phyloP scores from a whole-genome alignment of 306 rosid genomes.

The Castanopsis chinensis region DNA sequence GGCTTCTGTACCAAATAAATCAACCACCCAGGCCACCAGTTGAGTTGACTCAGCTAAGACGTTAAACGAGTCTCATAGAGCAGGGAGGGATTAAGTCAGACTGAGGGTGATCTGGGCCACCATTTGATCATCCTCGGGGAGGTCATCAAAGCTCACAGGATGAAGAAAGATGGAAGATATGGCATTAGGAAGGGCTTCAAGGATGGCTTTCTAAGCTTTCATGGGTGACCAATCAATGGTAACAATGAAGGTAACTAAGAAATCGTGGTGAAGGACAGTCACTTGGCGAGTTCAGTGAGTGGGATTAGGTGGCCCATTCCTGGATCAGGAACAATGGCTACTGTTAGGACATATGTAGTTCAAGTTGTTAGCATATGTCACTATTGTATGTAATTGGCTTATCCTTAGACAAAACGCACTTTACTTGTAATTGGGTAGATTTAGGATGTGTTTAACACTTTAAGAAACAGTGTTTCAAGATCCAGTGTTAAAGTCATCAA shows the following conservation, averaged over 20 bases:
- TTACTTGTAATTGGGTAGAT: too few relatives aligned
- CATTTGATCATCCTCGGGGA: background rate
- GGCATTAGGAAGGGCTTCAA: constrained; percentile 15
- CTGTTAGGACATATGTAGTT: too few relatives aligned
- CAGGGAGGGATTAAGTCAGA: constrained; percentile 19
- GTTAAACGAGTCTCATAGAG: constrained; percentile 10
- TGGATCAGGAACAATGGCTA: constrained; percentile 26
- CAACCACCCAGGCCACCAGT: constrained; percentile 14
- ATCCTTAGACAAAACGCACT: too few relatives aligned
- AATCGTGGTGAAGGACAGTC: constrained; percentile 21
- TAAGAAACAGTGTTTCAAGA: too few relatives aligned
- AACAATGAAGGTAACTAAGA: constrained; percentile 21
- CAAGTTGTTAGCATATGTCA: too few relatives aligned
- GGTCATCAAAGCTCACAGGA: constrained; percentile 14
- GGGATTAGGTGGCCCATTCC: constrained; percentile 32
- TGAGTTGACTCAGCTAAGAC: constrained; percentile 21
- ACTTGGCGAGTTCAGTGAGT: constrained; percentile 23
- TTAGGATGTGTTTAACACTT: too few relatives aligned
- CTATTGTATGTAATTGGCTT: too few relatives aligned
- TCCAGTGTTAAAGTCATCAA: too few relatives aligned
- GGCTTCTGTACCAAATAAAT: constrained; percentile 17
- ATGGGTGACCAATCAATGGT: constrained; percentile 25
- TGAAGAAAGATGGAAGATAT: constrained; percentile 26
- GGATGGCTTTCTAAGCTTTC: constrained; percentile 16
- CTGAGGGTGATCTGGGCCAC: constrained; percentile 22